Base-by-base conservation (phyloP, 2,329 filamentous ascomycete genomes). In the Neopestalotiopsis sp. region DNA sequence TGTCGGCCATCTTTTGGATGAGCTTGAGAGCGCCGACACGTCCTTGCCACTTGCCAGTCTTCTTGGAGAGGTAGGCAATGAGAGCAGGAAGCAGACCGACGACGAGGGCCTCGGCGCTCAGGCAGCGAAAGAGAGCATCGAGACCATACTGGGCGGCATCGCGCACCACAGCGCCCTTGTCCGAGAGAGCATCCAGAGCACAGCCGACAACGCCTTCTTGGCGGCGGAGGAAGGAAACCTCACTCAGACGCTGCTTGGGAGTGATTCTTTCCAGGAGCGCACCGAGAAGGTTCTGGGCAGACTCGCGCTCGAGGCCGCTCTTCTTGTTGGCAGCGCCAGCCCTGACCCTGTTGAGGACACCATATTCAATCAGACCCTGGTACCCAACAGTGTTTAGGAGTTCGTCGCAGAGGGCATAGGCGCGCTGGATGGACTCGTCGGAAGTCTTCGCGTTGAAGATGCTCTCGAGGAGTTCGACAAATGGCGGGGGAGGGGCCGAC, bases 21-120 rank as follows among this genome's bases (percentile, higher is more conserved):
- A 98, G 81, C 80, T 92, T 90, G 78, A 92, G 92, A 60, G 94
- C 96, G 70, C 92, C 95, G 66, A 98, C 93, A 17, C 93, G 94
- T 70, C 96, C 96, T 83, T 99, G 96, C 96, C 96, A 99, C 83
- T 99, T 99, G 73, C 94, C 95, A 17, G 94, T 92, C 77, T 89
- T 90, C 83, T 94, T 97, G 78, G 86, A 85, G 38, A 99, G 86
- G 79, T 98, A 98, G 66, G 86, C 82, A 71, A 86, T 82, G 56
- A 99, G 84, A 17, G 89, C 87, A 2, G 96, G 94, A 65, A 99
- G 85, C 57, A 99, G 87, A 24, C 93, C 95, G 71, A 90, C 88
- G 66, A 97, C 92, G 76, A 97, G 89, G 64, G 93, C 91, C 84
- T 98, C 96, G 68, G 94, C 84, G 77, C 89, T 91, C 71, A 99